These are phyloP conservation scores for Silene latifolia DNA, from an alignment of 148 eudicot genomes.

Conservation along the genomic window DNA sequence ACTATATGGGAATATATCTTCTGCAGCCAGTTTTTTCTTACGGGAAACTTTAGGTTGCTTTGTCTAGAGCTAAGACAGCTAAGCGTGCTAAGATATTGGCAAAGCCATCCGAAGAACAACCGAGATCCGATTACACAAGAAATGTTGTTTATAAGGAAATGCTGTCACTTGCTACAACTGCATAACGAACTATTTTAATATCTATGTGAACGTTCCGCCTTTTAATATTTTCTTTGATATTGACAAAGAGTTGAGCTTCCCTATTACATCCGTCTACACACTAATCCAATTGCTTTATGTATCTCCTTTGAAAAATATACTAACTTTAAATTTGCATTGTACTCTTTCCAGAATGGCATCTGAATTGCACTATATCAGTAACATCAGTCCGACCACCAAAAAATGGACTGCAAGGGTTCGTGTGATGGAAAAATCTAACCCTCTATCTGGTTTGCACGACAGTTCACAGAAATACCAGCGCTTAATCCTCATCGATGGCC, in stretches of 20 bases:
- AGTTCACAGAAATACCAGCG: not conserved
- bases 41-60: constrained; percentile 14
- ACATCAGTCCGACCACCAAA: not conserved
- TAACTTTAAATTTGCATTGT: too few relatives aligned
- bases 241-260: too few relatives aligned
- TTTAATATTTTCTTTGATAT: too few relatives aligned
- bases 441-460: not conserved
- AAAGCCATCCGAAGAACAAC: not conserved
- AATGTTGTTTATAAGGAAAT: constrained; percentile 9
- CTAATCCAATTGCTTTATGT: too few relatives aligned
- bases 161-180: not conserved
- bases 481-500: constrained; percentile 3
- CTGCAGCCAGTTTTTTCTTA: not conserved
- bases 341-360: not conserved
- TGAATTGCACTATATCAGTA: not conserved
- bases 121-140: not conserved
- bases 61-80: constrained; percentile 6
- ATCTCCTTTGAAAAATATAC: too few relatives aligned
- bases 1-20: not conserved
- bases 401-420: not conserved
- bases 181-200: too few relatives aligned
- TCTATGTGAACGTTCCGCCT: too few relatives aligned
- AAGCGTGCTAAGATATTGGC: not conserved
- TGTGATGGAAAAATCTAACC: not conserved
- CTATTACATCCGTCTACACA: too few relatives aligned